Percentiles rank a stretch among this genome's conserved stretches.
Evolutionary conservation across 495 filamentous ascomycete genomes (phyloP).

Genomic region (Neurospora intermedia): DNA sequence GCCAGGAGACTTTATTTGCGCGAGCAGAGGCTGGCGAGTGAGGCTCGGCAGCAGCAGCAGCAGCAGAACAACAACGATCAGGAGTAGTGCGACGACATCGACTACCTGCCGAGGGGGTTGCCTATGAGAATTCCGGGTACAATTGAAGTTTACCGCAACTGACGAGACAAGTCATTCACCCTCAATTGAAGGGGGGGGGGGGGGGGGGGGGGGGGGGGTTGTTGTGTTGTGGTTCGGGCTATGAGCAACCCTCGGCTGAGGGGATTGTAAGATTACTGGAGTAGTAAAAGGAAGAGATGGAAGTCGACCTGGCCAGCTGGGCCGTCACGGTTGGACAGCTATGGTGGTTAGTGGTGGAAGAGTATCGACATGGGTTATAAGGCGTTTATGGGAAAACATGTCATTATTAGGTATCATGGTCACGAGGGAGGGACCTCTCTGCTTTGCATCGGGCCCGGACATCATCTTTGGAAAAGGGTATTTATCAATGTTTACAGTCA

Average conservation of each 20-base stretch:
- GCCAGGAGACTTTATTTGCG: slow-evolving; percentile 47
- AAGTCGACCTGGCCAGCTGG: background rate
- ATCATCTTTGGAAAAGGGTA: background rate
- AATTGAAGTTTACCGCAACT: background rate
- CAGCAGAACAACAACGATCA: slow-evolving; percentile 26
- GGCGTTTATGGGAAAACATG: background rate
- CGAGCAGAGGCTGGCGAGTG: slow-evolving; percentile 46
- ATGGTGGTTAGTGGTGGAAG: background rate
- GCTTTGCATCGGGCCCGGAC: background rate
- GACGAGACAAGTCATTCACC: background rate
- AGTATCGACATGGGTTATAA: background rate
- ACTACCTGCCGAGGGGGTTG: too few relatives aligned
- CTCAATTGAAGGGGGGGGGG: background rate
- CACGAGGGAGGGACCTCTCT: background rate
- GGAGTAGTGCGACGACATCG: background rate
- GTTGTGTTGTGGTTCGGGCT: background rate
- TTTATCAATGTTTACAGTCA: slow-evolving; percentile 7
- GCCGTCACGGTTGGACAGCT: background rate
- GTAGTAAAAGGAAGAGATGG: background rate
- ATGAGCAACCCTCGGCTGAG: background rate
- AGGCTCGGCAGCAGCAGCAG: slow-evolving; percentile 34
- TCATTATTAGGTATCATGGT: background rate
- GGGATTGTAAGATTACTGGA: background rate
- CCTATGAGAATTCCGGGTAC: too few relatives aligned
- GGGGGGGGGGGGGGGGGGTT: background rate